These are phyloP conservation scores for Thraustochytrium striatum DNA, from an alignment of 352 stramenopile species.

Conservation along the genomic window DNA sequence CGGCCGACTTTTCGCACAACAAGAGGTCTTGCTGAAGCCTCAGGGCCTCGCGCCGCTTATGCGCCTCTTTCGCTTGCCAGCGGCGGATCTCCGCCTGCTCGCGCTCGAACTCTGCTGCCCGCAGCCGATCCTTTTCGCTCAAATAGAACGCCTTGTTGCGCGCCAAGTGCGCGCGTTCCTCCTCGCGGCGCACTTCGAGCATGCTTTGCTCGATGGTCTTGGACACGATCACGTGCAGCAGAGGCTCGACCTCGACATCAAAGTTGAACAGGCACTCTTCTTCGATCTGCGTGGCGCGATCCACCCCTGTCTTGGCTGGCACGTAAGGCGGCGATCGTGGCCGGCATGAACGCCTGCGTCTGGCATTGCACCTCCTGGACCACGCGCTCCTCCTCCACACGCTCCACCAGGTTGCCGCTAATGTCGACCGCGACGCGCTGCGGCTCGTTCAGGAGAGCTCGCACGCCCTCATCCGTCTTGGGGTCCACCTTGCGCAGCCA, in stretches of 20 bases:
- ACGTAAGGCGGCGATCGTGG: slow-evolving; percentile 31
- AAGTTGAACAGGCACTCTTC: slow-evolving; percentile 72
- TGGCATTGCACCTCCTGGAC: neutral
- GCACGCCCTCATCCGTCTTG: neutral
- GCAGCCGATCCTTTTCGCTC: neutral
- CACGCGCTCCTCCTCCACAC: neutral
- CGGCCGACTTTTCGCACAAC: slow-evolving; percentile 72
- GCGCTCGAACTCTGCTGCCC: slow-evolving; percentile 66
- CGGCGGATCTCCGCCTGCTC: slow-evolving; percentile 71
- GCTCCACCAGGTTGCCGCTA: slow-evolving; percentile 27
- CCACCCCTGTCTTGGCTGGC: slow-evolving; percentile 64
- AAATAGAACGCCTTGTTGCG: neutral
- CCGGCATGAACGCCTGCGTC: neutral
- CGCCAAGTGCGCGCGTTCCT: slow-evolving; percentile 60
- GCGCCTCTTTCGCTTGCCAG: slow-evolving; percentile 76
- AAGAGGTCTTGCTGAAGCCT: slow-evolving; percentile 70
- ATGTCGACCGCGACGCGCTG: slow-evolving; percentile 1
- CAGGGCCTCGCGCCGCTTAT: slow-evolving; percentile 62
- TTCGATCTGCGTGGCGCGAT: slow-evolving; percentile 71
- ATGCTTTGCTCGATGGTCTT: slow-evolving; percentile 74
- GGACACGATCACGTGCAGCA: slow-evolving; percentile 70
- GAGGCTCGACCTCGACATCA: slow-evolving; percentile 67
- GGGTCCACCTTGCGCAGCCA: too few species aligned
- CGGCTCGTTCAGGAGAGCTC: neutral
- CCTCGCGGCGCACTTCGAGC: slow-evolving; percentile 68